Conservation (phyloP, 1,284 basidiomycete genomes). For the Chiua sp. region DNA sequence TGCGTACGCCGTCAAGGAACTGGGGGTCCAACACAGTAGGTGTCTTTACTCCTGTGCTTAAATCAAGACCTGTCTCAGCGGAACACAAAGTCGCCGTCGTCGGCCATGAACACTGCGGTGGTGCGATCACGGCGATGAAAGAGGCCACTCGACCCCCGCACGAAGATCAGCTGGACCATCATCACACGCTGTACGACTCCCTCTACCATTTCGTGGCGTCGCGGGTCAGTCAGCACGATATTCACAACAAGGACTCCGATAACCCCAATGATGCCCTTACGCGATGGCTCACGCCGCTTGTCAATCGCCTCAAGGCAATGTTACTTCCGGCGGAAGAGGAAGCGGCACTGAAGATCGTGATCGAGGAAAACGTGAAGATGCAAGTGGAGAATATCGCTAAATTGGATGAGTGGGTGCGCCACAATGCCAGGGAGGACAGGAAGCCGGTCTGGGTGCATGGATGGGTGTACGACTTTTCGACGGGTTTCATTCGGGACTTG, state of each 20-base stretch:
- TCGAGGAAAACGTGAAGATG: slow-evolving; percentile 78
- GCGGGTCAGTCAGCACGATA: background rate
- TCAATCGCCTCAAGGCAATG: slow-evolving; percentile 43
- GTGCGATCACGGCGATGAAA: slow-evolving; percentile 23
- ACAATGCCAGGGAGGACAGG: slow-evolving; percentile 60
- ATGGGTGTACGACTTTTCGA: slow-evolving; percentile 81
- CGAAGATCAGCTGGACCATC: slow-evolving; percentile 2
- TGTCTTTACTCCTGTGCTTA: background rate
- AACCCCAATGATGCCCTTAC: slow-evolving; percentile 44
- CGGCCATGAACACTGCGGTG: slow-evolving; percentile 33
- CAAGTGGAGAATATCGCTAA: slow-evolving; percentile 73
- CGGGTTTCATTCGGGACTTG: slow-evolving; percentile 74
- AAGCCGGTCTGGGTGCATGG: slow-evolving; percentile 76
- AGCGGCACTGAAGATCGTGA: slow-evolving; percentile 42
- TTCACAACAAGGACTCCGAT: slow-evolving; percentile 15
- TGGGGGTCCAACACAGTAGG: slow-evolving; percentile 28
- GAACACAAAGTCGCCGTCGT: slow-evolving; percentile 24
- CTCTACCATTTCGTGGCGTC: slow-evolving; percentile 11
- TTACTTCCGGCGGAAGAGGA: slow-evolving; percentile 45
- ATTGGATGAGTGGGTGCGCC: slow-evolving; percentile 61
- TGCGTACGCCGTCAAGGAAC: slow-evolving; percentile 19
- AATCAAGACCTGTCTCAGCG: background rate
- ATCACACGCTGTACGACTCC: slow-evolving; percentile 21
- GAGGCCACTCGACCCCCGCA: background rate
- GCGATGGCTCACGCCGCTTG: slow-evolving; percentile 78